Evolutionary conservation across 1,139 yeast genomes (phyloP).

Genomic region (Yarrowia galli): DNA sequence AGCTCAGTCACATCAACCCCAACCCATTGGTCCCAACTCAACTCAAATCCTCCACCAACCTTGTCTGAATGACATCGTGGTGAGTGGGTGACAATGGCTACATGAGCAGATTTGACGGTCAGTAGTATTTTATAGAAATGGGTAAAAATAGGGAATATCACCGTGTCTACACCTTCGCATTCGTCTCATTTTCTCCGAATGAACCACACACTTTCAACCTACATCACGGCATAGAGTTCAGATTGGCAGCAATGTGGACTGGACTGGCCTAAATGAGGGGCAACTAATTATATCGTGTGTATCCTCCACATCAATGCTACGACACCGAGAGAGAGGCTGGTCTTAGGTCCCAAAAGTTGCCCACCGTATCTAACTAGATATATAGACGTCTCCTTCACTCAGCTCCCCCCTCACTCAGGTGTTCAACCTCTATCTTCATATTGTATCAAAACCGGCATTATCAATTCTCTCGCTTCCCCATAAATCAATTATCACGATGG

Average conservation of each 20-base stretch:
- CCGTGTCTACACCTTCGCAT: not conserved
- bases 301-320: too few species aligned
- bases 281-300: not conserved
- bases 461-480: not conserved
- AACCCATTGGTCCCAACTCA: slow-evolving; percentile 18
- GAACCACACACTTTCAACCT: not conserved
- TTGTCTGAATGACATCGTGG: not conserved
- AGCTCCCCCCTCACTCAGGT: not conserved
- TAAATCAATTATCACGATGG: slow-evolving; percentile 23
- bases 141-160: too few species aligned
- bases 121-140: too few species aligned
- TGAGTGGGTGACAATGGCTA: not conserved
- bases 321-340: too few species aligned
- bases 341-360: too few species aligned
- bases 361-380: too few species aligned
- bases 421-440: not conserved
- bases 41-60: slow-evolving; percentile 2
- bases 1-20: not conserved
- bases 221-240: not conserved
- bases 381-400: not conserved
- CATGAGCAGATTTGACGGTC: too few species aligned
- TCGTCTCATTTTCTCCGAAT: not conserved
- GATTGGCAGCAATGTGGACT: slow-evolving; percentile 12
- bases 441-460: not conserved
- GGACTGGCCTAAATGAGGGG: not conserved